A percentile compares a stretch with the other conserved stretches of the same genome.
These are phyloP conservation scores for Cymbopogon flexuosus DNA, from an alignment of 202 grass and related monocot genomes.

Conservation along the genomic window DNA sequence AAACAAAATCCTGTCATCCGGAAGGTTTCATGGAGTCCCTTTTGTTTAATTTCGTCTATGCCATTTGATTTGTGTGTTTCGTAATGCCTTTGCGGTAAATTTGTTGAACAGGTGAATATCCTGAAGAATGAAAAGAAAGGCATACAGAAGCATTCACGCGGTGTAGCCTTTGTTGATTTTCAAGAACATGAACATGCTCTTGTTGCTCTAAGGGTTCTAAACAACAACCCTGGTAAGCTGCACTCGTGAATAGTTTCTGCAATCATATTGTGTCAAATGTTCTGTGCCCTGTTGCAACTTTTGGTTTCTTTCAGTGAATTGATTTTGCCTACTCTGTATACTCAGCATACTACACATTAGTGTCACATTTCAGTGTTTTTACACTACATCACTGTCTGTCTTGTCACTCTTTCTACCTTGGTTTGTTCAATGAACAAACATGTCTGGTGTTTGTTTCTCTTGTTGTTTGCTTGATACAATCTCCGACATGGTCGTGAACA, in stretches of 20 bases:
- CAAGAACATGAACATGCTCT: constrained; percentile 93
- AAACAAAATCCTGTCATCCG: constrained; percentile 85
- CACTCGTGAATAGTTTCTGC: constrained; percentile 6
- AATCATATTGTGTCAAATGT: background rate
- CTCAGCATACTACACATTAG: background rate
- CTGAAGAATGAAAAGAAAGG: constrained; percentile 83
- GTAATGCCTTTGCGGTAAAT: constrained; percentile 15
- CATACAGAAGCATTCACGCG: constrained; percentile 72
- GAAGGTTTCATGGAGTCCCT: constrained; percentile 55
- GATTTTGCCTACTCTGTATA: background rate
- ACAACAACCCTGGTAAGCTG: constrained; percentile 86
- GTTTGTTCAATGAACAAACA: background rate
- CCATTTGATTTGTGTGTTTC: background rate
- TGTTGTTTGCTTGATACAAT: background rate
- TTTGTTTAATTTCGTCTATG: constrained; percentile 17
- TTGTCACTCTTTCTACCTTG: background rate
- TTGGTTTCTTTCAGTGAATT: constrained; percentile 9
- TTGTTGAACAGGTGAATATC: constrained; percentile 68
- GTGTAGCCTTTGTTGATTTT: constrained; percentile 96
- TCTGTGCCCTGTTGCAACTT: background rate
- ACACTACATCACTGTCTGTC: background rate
- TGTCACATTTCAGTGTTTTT: background rate
- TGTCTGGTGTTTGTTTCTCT: background rate
- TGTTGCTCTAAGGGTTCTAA: constrained; percentile 89
- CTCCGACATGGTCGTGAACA: background rate